phyloP scores from a whole-genome alignment of 1,139 yeast genomes.

The Arxiozyma bovina region DNA sequence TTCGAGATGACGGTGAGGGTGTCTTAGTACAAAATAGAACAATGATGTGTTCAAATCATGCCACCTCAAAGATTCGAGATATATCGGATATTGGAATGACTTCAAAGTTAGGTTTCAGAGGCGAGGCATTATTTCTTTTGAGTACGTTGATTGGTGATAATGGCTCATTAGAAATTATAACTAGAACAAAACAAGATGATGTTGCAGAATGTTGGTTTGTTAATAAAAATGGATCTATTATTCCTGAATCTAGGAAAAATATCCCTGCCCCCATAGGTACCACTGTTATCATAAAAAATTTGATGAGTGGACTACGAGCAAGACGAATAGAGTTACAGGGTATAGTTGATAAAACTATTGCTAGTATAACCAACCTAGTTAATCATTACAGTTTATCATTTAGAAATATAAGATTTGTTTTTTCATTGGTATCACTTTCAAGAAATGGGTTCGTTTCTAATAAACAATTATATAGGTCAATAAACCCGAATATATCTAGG shows the following conservation, averaged over 20 bases:
- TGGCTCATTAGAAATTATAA: constrained; percentile 30
- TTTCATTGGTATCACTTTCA: constrained; percentile 16
- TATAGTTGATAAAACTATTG: constrained; percentile 23
- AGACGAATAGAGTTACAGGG: constrained; percentile 30
- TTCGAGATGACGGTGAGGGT: constrained; percentile 66
- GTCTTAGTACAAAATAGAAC: constrained; percentile 41
- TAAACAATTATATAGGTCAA: constrained; percentile 17
- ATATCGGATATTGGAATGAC: constrained; percentile 37
- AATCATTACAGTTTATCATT: constrained; percentile 31
- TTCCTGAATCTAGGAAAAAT: constrained; percentile 12
- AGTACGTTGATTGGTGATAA: constrained; percentile 36
- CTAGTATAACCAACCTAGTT: constrained; percentile 25
- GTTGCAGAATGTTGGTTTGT: constrained; percentile 35
- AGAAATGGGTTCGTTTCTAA: constrained; percentile 13
- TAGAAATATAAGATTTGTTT: constrained; percentile 30
- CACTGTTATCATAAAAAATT: constrained; percentile 27
- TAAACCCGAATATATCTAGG: constrained; percentile 16
- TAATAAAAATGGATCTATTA: constrained; percentile 26
- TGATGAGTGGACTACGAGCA: constrained; percentile 34
- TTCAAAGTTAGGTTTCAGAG: constrained; percentile 56
- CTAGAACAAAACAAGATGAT: constrained; percentile 29
- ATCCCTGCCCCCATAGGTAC: constrained; percentile 34
- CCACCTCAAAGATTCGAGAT: constrained; percentile 51
- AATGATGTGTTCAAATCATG: constrained; percentile 44
- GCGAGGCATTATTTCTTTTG: constrained; percentile 59